Evolutionary conservation across 2,329 filamentous ascomycete genomes (phyloP).

Genomic region (Beauveria medogensis): DNA sequence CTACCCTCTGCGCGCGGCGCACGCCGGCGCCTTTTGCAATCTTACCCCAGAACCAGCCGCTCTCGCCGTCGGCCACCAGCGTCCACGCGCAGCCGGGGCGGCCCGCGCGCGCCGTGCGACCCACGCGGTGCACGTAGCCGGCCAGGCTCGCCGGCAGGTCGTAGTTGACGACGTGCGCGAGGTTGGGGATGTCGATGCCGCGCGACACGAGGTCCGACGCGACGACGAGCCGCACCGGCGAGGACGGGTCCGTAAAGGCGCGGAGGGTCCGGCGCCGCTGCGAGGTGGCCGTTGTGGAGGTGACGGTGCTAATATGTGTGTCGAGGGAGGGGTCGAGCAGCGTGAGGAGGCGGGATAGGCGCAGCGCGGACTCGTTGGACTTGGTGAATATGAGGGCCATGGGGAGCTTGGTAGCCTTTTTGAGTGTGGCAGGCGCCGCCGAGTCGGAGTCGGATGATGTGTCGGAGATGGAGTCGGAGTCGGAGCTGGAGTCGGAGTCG

Average conservation of each 20-base stretch:
- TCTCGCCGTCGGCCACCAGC: conserved; percentile 72
- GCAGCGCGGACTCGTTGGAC: conserved; percentile 80
- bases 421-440: conserved; percentile 10
- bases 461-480: conserved; percentile 17
- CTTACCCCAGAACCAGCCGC: conserved; percentile 84
- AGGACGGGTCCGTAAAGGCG: conserved; percentile 59
- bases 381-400: conserved; percentile 77
- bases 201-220: conserved; percentile 90
- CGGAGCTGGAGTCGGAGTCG: conserved; percentile 17
- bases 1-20: conserved; percentile 36
- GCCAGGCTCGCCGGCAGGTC: conserved; percentile 76
- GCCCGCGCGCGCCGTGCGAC: conserved; percentile 79
- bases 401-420: conserved; percentile 20
- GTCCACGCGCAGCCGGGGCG: conserved; percentile 75
- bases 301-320: conserved; percentile 58
- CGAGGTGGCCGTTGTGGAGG: conserved; percentile 68
- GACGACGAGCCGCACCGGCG: conserved; percentile 65
- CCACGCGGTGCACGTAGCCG: conserved; percentile 85
- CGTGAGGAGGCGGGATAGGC: conserved; percentile 70
- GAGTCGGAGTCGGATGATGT: conserved; percentile 22
- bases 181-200: conserved; percentile 71
- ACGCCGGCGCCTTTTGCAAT: conserved; percentile 55
- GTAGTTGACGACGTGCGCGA: conserved; percentile 89
- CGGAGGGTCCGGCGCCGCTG: conserved; percentile 59
- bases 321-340: conserved; percentile 55